These are phyloP conservation scores for Corynascus novoguineensis DNA, from an alignment of 495 filamentous ascomycete genomes.

Conservation along the genomic window DNA sequence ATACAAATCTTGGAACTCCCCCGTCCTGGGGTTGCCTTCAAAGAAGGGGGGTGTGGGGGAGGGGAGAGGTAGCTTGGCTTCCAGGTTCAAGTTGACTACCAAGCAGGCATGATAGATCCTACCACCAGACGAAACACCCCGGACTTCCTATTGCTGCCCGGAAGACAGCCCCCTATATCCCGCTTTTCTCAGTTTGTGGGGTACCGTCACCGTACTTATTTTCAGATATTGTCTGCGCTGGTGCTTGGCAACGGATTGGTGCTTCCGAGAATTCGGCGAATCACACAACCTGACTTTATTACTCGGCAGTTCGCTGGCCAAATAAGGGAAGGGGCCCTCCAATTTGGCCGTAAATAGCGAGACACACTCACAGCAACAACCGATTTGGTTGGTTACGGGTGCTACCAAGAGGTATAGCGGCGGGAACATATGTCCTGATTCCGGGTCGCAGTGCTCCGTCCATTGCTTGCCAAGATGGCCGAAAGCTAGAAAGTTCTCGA, in stretches of 20 bases:
- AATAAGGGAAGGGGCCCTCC: neutral
- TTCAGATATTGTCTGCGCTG: neutral
- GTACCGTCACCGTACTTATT: too few species aligned
- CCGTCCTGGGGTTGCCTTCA: neutral
- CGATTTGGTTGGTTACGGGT: neutral
- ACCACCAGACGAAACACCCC: too few species aligned
- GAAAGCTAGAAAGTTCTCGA: neutral
- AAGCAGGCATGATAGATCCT: neutral
- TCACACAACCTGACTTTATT: neutral
- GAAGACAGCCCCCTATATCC: neutral
- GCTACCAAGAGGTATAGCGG: neutral
- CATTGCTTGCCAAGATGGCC: neutral
- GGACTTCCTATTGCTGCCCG: neutral
- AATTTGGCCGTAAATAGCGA: neutral
- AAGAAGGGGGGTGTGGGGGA: too few species aligned
- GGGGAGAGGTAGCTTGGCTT: neutral
- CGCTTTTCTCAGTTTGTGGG: constrained; percentile 1
- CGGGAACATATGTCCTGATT: neutral
- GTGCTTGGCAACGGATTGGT: neutral
- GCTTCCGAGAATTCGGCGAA: neutral
- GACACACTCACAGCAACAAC: neutral
- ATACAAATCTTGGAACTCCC: neutral
- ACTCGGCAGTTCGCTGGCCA: neutral
- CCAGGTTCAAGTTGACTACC: neutral
- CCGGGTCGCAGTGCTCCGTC: neutral